These are phyloP conservation scores for Epichloe aotearoae DNA, from an alignment of 2,329 filamentous ascomycete species.

Conservation along the genomic window DNA sequence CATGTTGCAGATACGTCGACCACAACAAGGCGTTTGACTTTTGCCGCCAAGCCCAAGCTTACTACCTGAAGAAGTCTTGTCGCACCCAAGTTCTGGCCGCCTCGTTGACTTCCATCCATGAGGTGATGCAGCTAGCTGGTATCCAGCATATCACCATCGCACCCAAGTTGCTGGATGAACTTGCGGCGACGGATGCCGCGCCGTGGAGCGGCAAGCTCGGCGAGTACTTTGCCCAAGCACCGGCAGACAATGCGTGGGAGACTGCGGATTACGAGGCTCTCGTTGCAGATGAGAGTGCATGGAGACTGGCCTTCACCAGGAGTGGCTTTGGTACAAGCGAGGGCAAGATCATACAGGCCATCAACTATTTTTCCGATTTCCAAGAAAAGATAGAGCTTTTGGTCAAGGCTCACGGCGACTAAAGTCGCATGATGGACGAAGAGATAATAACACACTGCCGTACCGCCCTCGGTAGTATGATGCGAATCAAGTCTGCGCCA, in stretches of 20 bases:
- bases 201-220: constrained; percentile 1
- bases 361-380: constrained; percentile 45
- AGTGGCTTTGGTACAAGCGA: constrained; percentile 33
- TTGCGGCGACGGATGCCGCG: constrained; percentile 25
- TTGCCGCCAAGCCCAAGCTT: constrained; percentile 36
- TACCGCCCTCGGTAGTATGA: too few species aligned
- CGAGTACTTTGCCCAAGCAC: constrained; percentile 14
- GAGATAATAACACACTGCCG: too few species aligned
- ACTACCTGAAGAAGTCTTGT: constrained; percentile 29
- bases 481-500: too few species aligned
- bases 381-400: constrained; percentile 35
- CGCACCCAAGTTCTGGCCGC: constrained; percentile 41
- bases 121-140: constrained; percentile 45
- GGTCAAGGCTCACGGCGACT: not conserved
- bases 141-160: constrained; percentile 47
- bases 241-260: constrained; percentile 16
- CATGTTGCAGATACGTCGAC: constrained; percentile 29
- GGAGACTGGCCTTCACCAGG: constrained; percentile 36
- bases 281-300: constrained; percentile 29
- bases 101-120: constrained; percentile 41
- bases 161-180: constrained; percentile 33
- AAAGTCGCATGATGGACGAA: not conserved
- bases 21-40: constrained; percentile 35
- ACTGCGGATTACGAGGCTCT: constrained; percentile 11
- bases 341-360: constrained; percentile 38